These are phyloP conservation scores for Aspergillus terreus DNA, from an alignment of 2,329 filamentous ascomycete species.

Conservation along the genomic window DNA sequence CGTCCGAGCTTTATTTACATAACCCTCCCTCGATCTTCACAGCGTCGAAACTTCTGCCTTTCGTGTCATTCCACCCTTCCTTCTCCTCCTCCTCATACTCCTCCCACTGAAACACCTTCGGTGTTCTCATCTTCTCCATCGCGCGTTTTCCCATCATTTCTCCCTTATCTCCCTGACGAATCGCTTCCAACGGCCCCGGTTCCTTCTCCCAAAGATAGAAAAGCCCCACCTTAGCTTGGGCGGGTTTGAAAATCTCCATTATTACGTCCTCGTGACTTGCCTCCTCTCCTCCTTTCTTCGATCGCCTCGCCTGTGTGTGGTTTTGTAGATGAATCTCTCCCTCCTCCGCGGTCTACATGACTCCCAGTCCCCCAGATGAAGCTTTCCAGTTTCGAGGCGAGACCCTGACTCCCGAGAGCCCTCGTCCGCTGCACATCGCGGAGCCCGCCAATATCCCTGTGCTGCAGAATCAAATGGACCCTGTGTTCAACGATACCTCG, in stretches of 20 bases:
- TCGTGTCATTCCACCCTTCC: conserved; percentile 5
- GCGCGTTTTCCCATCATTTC: conserved; percentile 6
- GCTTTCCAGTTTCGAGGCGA: conserved; percentile 60
- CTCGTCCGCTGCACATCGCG: conserved; percentile 65
- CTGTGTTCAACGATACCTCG: conserved; percentile 64
- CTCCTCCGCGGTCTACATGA: conserved; percentile 49
- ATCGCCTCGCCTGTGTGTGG: background rate
- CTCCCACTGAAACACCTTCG: background rate
- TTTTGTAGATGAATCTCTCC: conserved; percentile 40
- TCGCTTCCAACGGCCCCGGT: conserved; percentile 17
- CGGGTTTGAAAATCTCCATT: conserved; percentile 29
- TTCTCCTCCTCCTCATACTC: conserved; percentile 9
- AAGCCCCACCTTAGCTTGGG: conserved; percentile 38
- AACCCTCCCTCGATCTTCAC: background rate
- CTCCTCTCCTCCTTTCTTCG: conserved; percentile 1
- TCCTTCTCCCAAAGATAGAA: conserved; percentile 22
- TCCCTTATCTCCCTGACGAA: conserved; percentile 15
- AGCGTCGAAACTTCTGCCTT: background rate
- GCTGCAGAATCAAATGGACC: conserved; percentile 68
- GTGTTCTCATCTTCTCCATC: background rate
- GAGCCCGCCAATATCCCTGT: conserved; percentile 67
- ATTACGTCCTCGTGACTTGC: conserved; percentile 10
- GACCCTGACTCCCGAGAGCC: conserved; percentile 66
- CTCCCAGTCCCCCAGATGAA: conserved; percentile 47
- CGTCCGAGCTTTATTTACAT: background rate